A percentile compares a stretch with the other conserved stretches of the same genome.
Evolutionary conservation across 202 grass and related monocot species (phyloP).

Genomic region (Hordeum pubiflorum): DNA sequence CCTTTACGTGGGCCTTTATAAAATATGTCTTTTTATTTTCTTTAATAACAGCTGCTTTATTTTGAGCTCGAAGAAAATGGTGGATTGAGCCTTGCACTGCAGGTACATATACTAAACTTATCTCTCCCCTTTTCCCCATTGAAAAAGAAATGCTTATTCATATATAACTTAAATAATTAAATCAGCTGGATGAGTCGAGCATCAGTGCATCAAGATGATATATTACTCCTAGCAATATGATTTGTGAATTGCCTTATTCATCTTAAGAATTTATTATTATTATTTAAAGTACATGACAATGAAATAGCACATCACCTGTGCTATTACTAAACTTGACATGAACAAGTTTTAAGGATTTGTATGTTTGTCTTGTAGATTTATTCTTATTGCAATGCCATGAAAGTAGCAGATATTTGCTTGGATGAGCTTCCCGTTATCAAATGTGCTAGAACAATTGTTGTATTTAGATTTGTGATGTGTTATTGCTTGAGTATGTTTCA

Average conservation of each 20-base stretch:
- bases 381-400: not conserved
- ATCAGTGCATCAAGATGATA: not conserved
- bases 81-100: constrained; percentile 84
- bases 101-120: constrained; percentile 41
- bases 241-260: not conserved
- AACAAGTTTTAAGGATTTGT: not conserved
- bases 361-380: not conserved
- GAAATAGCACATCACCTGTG: not conserved
- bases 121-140: not conserved
- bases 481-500: constrained; percentile 19
- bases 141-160: not conserved
- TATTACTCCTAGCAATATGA: not conserved
- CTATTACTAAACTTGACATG: not conserved
- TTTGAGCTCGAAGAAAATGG: constrained; percentile 97
- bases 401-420: not conserved
- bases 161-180: constrained; percentile 20
- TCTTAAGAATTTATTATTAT: not conserved
- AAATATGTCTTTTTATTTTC: not conserved
- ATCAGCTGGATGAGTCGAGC: not conserved
- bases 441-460: not conserved
- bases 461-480: not conserved
- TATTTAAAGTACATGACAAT: not conserved
- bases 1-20: not conserved
- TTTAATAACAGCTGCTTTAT: constrained; percentile 68
- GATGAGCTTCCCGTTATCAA: not conserved